Evolutionary conservation across 139 green algal genomes (phyloP).

Genomic region (Chlamydomonas sphaeroides): DNA sequence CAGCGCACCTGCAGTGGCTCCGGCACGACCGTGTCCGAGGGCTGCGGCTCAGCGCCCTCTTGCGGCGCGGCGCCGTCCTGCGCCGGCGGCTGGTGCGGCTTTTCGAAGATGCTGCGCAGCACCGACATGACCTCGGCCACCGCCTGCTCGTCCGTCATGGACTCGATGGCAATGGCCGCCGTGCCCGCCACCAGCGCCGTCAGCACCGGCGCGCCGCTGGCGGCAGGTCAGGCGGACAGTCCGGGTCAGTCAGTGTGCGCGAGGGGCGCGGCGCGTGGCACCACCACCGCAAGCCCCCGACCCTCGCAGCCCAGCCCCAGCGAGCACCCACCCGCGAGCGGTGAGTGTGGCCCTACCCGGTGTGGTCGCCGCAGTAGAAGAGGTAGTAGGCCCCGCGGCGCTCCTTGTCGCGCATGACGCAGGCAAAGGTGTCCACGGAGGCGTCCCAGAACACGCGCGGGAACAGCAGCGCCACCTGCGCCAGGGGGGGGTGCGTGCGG

Average conservation of each 20-base stretch:
- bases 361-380: constrained; percentile 87
- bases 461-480: constrained; percentile 95
- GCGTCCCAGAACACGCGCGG: constrained; percentile 89
- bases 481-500: no score
- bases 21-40: constrained; percentile 62
- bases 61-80: background rate
- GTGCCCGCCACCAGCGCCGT: constrained; percentile 86
- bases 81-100: background rate
- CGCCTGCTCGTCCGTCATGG: constrained; percentile 48
- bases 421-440: constrained; percentile 88
- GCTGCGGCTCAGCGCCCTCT: background rate
- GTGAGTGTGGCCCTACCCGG: constrained; percentile 20
- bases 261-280: no score
- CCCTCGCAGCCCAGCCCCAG: background rate
- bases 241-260: no score
- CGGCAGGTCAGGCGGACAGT: no score
- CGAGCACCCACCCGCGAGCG: no score
- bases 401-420: constrained; percentile 56
- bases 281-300: no score
- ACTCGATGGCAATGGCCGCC: constrained; percentile 52
- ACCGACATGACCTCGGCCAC: constrained; percentile 78
- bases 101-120: constrained; percentile 81
- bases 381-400: constrained; percentile 89
- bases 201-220: constrained; percentile 74
- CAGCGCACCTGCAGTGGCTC: constrained; percentile 54